Conservation (phyloP, 129 eudicot species). For the Flaveria trinervia region DNA sequence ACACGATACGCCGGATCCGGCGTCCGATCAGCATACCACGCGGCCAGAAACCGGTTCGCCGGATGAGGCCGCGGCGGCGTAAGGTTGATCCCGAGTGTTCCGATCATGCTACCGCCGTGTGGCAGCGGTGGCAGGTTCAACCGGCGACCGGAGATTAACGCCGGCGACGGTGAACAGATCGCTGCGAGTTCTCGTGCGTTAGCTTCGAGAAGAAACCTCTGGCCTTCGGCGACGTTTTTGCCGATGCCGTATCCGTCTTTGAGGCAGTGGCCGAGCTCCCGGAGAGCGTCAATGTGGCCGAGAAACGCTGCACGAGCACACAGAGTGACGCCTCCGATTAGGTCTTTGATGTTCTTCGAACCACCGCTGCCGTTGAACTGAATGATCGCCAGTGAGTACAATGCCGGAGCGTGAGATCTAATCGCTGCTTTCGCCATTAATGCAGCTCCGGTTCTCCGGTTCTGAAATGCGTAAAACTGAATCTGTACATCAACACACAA, state of each 20-base stretch:
- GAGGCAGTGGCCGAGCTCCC: conserved; percentile 46
- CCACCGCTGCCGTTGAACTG: conserved; percentile 52
- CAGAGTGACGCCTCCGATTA: conserved; percentile 38
- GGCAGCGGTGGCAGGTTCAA: not conserved
- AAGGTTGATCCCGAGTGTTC: conserved; percentile 18
- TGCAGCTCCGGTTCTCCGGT: conserved; percentile 34
- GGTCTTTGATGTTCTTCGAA: conserved; percentile 23
- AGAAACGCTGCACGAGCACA: conserved; percentile 45
- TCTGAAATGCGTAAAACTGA: conserved; percentile 34
- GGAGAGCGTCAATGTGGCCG: conserved; percentile 50
- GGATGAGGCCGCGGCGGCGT: conserved; percentile 33
- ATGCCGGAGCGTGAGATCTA: conserved; percentile 38
- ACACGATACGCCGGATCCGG: conserved; percentile 20
- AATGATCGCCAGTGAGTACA: conserved; percentile 47
- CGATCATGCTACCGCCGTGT: too few species aligned
- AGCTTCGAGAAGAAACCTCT: conserved; percentile 36
- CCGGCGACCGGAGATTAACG: conserved; percentile 11
- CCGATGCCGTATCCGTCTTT: conserved; percentile 49
- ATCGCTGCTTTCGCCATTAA: conserved; percentile 46
- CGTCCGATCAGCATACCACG: conserved; percentile 25
- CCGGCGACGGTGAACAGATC: not conserved
- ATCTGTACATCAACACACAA: conserved; percentile 29
- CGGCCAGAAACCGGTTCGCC: conserved; percentile 40
- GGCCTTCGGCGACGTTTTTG: conserved; percentile 34
- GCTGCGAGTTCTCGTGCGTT: conserved; percentile 37